Conservation (phyloP, 257 asterid genomes). For the Datura wrightii region DNA sequence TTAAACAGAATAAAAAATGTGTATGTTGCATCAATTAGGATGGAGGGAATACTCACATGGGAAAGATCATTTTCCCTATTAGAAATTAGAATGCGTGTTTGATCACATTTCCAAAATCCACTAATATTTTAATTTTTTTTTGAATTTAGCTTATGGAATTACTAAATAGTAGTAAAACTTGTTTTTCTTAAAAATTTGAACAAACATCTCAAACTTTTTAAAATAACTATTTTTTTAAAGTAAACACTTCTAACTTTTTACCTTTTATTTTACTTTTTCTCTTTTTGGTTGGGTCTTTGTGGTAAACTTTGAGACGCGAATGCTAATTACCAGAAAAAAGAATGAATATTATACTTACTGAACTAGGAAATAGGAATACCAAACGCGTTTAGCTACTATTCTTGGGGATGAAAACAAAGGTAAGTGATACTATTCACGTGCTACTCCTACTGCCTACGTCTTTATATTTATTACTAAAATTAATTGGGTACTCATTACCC, state of each 20-base stretch:
- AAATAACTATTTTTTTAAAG: neutral
- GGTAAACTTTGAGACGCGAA: neutral
- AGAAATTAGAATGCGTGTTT: neutral
- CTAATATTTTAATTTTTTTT: too few relatives aligned
- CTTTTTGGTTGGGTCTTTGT: neutral
- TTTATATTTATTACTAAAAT: neutral
- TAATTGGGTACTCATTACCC: neutral
- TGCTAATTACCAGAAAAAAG: neutral
- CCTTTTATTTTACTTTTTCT: neutral
- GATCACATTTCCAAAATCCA: neutral
- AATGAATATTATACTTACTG: neutral
- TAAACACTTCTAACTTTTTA: neutral
- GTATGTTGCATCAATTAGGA: too few relatives aligned
- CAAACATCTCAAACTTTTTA: too few relatives aligned
- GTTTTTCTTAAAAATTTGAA: too few relatives aligned
- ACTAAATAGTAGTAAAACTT: too few relatives aligned
- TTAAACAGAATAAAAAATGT: too few relatives aligned
- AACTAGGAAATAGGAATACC: neutral
- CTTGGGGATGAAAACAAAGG: neutral
- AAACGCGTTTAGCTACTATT: neutral
- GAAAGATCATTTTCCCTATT: too few relatives aligned
- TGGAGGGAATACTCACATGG: too few relatives aligned
- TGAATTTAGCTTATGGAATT: too few relatives aligned
- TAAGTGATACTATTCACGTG: neutral
- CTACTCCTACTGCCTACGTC: neutral